Conservation (phyloP, 345 rosid species). For the Pistacia atlantica region DNA sequence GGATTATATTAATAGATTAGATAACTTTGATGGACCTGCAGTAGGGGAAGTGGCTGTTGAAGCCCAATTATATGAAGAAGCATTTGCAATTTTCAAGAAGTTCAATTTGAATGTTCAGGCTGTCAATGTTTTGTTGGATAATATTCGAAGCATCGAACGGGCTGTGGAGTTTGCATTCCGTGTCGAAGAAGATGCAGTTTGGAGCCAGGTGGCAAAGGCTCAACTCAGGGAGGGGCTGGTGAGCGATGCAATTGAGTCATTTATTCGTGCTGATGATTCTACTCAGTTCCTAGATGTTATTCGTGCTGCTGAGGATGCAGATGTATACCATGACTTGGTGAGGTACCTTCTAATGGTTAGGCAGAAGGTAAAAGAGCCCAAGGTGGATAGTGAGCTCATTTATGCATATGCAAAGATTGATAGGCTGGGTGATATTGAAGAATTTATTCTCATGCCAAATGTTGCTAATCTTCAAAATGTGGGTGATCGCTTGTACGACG, state of each 20-base stretch:
- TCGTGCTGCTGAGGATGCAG: slow-evolving; percentile 69
- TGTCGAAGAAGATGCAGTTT: slow-evolving; percentile 96
- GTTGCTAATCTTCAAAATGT: slow-evolving; percentile 95
- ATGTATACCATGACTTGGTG: slow-evolving; percentile 94
- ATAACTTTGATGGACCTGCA: slow-evolving; percentile 98
- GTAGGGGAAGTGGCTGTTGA: slow-evolving; percentile 97
- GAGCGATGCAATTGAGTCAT: slow-evolving; percentile 95
- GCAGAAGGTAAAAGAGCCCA: slow-evolving; percentile 92
- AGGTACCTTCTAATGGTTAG: slow-evolving; percentile 96
- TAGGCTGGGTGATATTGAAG: slow-evolving; percentile 85
- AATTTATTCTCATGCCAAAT: slow-evolving; percentile 95
- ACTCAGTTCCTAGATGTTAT: slow-evolving; percentile 78
- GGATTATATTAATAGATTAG: slow-evolving; percentile 95
- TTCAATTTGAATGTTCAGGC: slow-evolving; percentile 80
- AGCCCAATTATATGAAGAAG: slow-evolving; percentile 86
- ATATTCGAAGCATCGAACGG: slow-evolving; percentile 70
- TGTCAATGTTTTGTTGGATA: slow-evolving; percentile 70
- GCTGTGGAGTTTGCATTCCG: slow-evolving; percentile 97
- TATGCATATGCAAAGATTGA: slow-evolving; percentile 98
- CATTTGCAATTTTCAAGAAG: slow-evolving; percentile 83
- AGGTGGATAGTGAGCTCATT: slow-evolving; percentile 92
- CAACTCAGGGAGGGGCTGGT: slow-evolving; percentile 94
- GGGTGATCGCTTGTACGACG: slow-evolving; percentile 92
- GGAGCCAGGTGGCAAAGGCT: slow-evolving; percentile 97
- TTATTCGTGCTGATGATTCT: slow-evolving; percentile 92